Evolutionary conservation across 805 yeast species (phyloP), one percentile per base, ranked within the genome.

Genomic region (Candida maltosa): DNA sequence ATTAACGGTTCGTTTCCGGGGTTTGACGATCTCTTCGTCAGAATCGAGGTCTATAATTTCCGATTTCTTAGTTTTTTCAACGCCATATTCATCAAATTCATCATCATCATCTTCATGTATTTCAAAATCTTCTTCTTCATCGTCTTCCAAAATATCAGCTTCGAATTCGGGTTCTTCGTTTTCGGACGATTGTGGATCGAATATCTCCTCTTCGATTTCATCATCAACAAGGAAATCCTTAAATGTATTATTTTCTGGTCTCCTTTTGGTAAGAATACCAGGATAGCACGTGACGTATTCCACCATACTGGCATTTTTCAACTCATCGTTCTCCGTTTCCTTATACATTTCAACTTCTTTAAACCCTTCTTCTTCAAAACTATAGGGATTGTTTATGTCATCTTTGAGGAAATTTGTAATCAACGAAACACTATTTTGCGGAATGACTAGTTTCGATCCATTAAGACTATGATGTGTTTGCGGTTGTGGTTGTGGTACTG

Each of bases 361-460:
- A 30, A 62, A 44, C 0, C 80, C 74, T 41, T 76, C 80, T 14
- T 65, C 72, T 44, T 81, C 87, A 44, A 79, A 61, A 16, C 76
- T 65, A 43, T 78, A 64, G 4, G 80, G 72, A 49, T 83, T 87
- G 32, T 70, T 73, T 12, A 83, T 60, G 52, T 83, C 93, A 55
- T 83, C 91, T 33, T 70, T 74, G 49, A 83, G 46, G 45, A 83
- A 83, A 40, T 73, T 76, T 4, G 74, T 60, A 31, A 83, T 67
- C 45, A 75, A 58, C 1, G 81, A 69, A 16, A 83, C 76, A 46
- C 75, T 76, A 29, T 75, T 71, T 55, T 62, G 58, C 16, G 60
- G 44, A 12, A 48, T 42, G 1, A 48, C 29, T 42, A 37, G 34
- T 42, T 31, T 32, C 7, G 28, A 19, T 22, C 12, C 36, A 26